Conservation (phyloP, 768 basidiomycete genomes). For the Grammothele lineata region DNA sequence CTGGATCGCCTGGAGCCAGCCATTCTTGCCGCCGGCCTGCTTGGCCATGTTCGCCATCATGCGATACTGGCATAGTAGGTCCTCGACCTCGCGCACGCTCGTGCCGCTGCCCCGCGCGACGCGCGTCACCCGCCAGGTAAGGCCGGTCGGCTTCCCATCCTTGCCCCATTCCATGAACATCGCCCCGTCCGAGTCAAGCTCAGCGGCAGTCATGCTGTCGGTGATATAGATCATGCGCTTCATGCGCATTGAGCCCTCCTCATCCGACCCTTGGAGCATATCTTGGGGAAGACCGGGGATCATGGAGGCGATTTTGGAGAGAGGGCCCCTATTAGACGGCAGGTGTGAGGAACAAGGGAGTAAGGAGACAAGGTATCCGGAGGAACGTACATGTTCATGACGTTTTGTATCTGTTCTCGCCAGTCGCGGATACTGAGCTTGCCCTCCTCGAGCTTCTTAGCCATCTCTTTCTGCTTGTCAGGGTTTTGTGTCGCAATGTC, state of each 20-base stretch:
- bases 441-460: constrained; percentile 95
- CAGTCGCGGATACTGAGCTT: constrained; percentile 96
- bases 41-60: constrained; percentile 99
- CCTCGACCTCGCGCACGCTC: constrained; percentile 96
- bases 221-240: constrained; percentile 99
- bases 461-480: constrained; percentile 96
- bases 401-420: constrained; percentile 94
- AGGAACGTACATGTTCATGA: constrained; percentile 87
- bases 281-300: constrained; percentile 95
- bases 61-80: constrained; percentile 90
- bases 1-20: constrained; percentile 87
- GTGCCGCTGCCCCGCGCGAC: constrained; percentile 95
- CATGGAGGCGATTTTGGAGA: constrained; percentile 98
- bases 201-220: constrained; percentile 91
- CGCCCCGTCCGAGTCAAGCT: constrained; percentile 93
- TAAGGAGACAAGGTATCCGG: neutral
- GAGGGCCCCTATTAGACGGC: constrained; percentile 97
- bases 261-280: constrained; percentile 86
- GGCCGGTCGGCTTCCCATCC: constrained; percentile 77
- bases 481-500: constrained; percentile 91
- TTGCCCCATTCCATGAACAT: constrained; percentile 83
- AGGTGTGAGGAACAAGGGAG: constrained; percentile 12
- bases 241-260: constrained; percentile 86
- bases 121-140: constrained; percentile 87
- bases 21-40: constrained; percentile 95